Percentiles rank a stretch among this genome's conserved stretches.
These are phyloP conservation scores for Mycena vitilis DNA, from an alignment of 768 basidiomycete species.

Conservation along the genomic window DNA sequence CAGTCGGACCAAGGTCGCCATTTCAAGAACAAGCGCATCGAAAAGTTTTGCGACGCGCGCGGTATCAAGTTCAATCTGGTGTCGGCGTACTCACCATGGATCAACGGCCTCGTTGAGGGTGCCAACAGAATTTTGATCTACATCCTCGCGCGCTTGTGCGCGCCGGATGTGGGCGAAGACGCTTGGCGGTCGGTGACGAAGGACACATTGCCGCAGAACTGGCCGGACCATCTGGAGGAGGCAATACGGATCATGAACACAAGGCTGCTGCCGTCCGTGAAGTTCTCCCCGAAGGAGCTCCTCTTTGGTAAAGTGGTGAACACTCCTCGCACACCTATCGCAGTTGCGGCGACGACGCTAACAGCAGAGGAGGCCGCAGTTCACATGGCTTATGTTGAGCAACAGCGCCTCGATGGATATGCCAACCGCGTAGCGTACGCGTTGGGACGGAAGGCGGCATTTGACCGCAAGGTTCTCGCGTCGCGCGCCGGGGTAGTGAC, in stretches of 20 bases:
- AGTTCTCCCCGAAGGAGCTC: conserved; percentile 42
- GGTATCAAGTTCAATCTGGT: conserved; percentile 29
- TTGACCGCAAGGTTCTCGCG: conserved; percentile 40
- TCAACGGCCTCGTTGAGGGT: conserved; percentile 43
- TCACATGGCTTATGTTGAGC: conserved; percentile 45
- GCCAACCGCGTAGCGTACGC: conserved; percentile 39
- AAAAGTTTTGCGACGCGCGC: conserved; percentile 28
- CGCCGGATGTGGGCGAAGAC: conserved; percentile 37
- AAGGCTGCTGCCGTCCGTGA: conserved; percentile 39
- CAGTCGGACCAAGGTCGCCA: conserved; percentile 42
- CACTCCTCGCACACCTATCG: conserved; percentile 34
- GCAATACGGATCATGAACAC: conserved; percentile 38
- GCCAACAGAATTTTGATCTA: conserved; percentile 39
- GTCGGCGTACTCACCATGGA: conserved; percentile 43
- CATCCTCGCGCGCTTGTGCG: conserved; percentile 36
- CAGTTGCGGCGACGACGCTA: background rate
- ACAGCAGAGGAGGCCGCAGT: conserved; percentile 16
- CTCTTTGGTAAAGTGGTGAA: conserved; percentile 46
- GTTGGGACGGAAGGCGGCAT: conserved; percentile 39
- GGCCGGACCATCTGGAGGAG: conserved; percentile 39
- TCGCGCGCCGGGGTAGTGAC: conserved; percentile 34
- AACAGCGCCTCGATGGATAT: conserved; percentile 47
- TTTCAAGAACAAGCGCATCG: conserved; percentile 37
- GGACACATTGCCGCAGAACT: conserved; percentile 34
- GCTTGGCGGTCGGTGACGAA: conserved; percentile 14